Percentiles rank a stretch among this genome's conserved stretches.
Evolutionary conservation across 140 eudicot species (phyloP).

Genomic region (Senecio squalidus): DNA sequence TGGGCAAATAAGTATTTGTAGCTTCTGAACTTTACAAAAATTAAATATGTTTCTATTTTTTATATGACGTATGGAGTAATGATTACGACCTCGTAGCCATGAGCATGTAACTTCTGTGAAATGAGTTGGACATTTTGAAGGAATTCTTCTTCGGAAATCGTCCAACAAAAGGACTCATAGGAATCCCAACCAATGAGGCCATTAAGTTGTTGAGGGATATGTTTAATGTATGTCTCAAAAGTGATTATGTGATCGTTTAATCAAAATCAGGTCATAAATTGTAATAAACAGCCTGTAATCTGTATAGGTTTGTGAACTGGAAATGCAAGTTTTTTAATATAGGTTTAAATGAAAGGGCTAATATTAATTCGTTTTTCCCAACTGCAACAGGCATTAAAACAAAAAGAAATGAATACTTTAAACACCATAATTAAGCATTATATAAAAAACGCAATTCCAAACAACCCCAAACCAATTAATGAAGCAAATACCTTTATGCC

Average conservation of each 20-base stretch:
- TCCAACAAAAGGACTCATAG: constrained; percentile 96
- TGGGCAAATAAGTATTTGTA: no score
- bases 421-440: not conserved
- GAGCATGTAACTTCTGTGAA: constrained; percentile 37
- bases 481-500: constrained; percentile 46
- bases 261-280: not conserved
- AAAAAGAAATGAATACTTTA: not conserved
- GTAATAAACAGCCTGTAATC: not conserved
- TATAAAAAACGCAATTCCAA: constrained; percentile 2
- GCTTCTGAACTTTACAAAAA: not conserved
- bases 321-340: no score
- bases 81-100: constrained; percentile 80
- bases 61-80: constrained; percentile 1
- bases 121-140: constrained; percentile 78
- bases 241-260: not conserved
- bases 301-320: not conserved
- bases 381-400: no score
- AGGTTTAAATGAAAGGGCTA: no score
- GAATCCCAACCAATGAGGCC: constrained; percentile 78
- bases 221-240: not conserved
- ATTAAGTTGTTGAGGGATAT: not conserved
- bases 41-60: not conserved
- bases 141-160: constrained; percentile 74
- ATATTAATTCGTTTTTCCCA: no score
- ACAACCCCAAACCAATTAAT: not conserved